phyloP scores from a whole-genome alignment of 1,139 yeast species.

The Ogataea hybrid region DNA sequence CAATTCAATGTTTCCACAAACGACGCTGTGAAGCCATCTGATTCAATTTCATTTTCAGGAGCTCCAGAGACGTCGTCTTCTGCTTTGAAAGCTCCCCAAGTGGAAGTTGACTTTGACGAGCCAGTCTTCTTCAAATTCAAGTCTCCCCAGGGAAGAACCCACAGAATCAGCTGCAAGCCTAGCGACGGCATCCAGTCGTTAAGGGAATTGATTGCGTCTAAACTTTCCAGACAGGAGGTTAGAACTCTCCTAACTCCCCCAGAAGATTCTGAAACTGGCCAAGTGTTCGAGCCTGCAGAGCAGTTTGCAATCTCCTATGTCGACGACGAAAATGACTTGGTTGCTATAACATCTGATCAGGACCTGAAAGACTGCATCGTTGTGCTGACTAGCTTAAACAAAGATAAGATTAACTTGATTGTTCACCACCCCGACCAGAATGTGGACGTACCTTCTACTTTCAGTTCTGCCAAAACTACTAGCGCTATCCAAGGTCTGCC shows the following conservation, averaged over 20 bases:
- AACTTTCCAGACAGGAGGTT: conserved; percentile 35
- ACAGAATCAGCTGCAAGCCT: conserved; percentile 54
- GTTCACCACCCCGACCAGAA: conserved; percentile 66
- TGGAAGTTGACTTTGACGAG: conserved; percentile 28
- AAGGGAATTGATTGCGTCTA: conserved; percentile 45
- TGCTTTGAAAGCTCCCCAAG: conserved; percentile 6
- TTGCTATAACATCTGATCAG: conserved; percentile 70
- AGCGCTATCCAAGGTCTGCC: conserved; percentile 1
- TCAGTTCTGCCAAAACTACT: conserved; percentile 1
- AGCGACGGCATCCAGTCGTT: conserved; percentile 46
- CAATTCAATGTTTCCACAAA: conserved; percentile 31
- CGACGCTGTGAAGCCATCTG: conserved; percentile 44
- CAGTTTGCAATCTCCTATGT: conserved; percentile 69
- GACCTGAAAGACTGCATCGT: conserved; percentile 72
- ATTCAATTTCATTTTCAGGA: conserved; percentile 41
- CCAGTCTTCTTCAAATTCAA: conserved; percentile 72
- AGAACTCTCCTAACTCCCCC: conserved; percentile 15
- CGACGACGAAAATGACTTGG: conserved; percentile 85
- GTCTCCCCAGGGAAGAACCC: conserved; percentile 73
- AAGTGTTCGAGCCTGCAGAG: conserved; percentile 27
- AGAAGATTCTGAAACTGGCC: conserved; percentile 1
- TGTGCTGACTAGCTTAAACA: conserved; percentile 47
- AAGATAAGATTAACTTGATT: conserved; percentile 67
- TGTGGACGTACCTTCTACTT: conserved; percentile 25
- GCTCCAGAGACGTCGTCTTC: conserved; percentile 19